A percentile compares a stretch with the other conserved stretches of the same genome.
Evolutionary conservation across 2,329 filamentous ascomycete genomes (phyloP).

Genomic region (Fusarium goolgardi): DNA sequence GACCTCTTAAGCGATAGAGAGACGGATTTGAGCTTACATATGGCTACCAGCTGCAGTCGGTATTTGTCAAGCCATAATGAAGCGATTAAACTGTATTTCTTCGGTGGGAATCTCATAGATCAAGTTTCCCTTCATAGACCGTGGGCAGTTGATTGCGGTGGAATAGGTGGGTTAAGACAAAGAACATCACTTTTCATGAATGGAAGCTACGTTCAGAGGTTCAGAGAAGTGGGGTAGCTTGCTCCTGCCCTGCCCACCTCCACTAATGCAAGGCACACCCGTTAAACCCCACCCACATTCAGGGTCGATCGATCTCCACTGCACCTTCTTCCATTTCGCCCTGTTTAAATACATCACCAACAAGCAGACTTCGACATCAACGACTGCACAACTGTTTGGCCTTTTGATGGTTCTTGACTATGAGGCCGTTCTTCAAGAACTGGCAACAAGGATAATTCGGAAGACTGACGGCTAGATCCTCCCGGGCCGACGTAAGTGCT

Average conservation of each 20-base stretch:
- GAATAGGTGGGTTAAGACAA: background rate
- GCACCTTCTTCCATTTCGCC: background rate
- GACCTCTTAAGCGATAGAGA: slow-evolving; percentile 58
- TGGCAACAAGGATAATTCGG: background rate
- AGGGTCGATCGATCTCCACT: background rate
- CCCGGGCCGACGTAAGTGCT: background rate
- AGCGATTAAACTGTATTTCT: background rate
- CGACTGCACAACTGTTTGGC: background rate
- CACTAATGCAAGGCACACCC: slow-evolving; percentile 6
- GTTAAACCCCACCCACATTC: background rate
- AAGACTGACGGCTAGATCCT: background rate
- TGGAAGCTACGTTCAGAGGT: background rate
- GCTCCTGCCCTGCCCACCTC: background rate
- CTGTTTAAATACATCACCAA: background rate
- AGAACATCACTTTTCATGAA: background rate
- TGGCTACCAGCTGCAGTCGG: background rate
- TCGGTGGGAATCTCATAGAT: background rate
- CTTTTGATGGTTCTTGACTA: background rate
- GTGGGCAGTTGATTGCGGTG: background rate
- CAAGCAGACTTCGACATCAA: background rate
- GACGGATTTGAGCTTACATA: background rate
- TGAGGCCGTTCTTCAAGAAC: background rate
- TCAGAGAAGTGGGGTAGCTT: background rate
- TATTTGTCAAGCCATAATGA: background rate
- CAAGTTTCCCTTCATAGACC: background rate